phyloP scores from a whole-genome alignment of 768 basidiomycete genomes.

The Lentinula sp. region DNA sequence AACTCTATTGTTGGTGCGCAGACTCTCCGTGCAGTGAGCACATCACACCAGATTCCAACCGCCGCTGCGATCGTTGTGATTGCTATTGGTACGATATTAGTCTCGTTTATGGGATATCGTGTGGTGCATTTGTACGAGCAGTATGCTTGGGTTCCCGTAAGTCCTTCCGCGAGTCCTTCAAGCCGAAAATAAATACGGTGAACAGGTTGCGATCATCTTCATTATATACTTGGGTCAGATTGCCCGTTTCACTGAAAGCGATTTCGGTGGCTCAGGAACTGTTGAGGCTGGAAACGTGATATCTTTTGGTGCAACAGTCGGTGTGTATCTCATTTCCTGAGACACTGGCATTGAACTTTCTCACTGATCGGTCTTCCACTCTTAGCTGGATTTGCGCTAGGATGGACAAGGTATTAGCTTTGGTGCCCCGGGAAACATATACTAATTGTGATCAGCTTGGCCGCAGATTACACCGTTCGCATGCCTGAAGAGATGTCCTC shows the following conservation, averaged over 20 bases:
- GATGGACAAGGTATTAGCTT: background rate
- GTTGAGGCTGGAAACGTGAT: slow-evolving; percentile 28
- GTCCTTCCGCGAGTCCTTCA: background rate
- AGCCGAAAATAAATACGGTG: background rate
- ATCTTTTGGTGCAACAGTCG: slow-evolving; percentile 43
- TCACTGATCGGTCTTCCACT: background rate
- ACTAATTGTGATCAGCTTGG: slow-evolving; percentile 20
- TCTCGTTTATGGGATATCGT: slow-evolving; percentile 3
- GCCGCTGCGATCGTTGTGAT: background rate
- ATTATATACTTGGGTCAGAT: background rate
- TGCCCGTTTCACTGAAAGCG: background rate
- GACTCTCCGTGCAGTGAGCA: slow-evolving; percentile 19
- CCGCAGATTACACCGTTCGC: slow-evolving; percentile 56
- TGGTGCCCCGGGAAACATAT: background rate
- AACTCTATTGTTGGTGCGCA: slow-evolving; percentile 58
- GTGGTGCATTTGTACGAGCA: slow-evolving; percentile 3
- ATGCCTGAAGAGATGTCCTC: slow-evolving; percentile 19
- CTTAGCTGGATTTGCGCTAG: background rate
- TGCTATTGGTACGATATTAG: background rate
- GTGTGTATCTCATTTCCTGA: slow-evolving; percentile 47
- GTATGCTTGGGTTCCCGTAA: background rate
- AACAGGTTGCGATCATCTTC: background rate
- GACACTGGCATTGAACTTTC: background rate
- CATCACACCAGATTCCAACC: background rate
- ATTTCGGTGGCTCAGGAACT: background rate